Evolutionary conservation across 768 basidiomycete species (phyloP).

Genomic region (Flagelloscypha sp.): DNA sequence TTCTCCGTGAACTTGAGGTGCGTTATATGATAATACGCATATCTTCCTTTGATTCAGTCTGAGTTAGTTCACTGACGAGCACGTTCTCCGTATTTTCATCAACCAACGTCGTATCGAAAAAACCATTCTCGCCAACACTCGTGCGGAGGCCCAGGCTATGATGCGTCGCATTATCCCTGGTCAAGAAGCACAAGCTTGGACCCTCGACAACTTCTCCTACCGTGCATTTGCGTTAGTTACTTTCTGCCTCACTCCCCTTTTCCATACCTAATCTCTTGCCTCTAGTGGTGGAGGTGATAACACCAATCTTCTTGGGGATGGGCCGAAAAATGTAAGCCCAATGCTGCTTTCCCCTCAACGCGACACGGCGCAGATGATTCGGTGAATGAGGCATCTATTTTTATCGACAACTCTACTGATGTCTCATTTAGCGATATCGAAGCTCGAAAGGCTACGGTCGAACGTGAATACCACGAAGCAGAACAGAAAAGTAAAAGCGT

Average conservation of each 20-base stretch:
- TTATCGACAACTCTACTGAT: too few relatives aligned
- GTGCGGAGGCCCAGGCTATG: slow-evolving; percentile 53
- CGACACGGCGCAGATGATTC: too few relatives aligned
- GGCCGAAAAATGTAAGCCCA: slow-evolving; percentile 24
- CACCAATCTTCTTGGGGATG: slow-evolving; percentile 33
- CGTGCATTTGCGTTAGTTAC: slow-evolving; percentile 52
- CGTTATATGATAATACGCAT: slow-evolving; percentile 14
- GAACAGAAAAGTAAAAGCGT: too few relatives aligned
- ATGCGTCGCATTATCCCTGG: slow-evolving; percentile 28
- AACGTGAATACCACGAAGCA: too few relatives aligned
- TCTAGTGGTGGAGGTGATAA: slow-evolving; percentile 62
- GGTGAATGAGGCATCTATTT: too few relatives aligned
- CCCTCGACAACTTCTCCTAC: slow-evolving; percentile 54
- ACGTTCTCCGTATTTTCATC: slow-evolving; percentile 75
- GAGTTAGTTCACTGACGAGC: slow-evolving; percentile 62
- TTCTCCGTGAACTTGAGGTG: slow-evolving; percentile 78
- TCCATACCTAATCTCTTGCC: slow-evolving; percentile 1
- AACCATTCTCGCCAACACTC: slow-evolving; percentile 53
- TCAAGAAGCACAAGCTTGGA: slow-evolving; percentile 53
- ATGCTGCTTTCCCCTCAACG: slow-evolving; percentile 45
- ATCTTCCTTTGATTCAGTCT: slow-evolving; percentile 5
- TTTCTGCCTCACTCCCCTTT: not conserved
- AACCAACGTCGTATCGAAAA: slow-evolving; percentile 68
- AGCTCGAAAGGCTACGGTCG: too few relatives aligned
- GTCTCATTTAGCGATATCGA: too few relatives aligned